Base-by-base conservation (phyloP, 441 rosid species). In the Aquilaria agallochum region DNA sequence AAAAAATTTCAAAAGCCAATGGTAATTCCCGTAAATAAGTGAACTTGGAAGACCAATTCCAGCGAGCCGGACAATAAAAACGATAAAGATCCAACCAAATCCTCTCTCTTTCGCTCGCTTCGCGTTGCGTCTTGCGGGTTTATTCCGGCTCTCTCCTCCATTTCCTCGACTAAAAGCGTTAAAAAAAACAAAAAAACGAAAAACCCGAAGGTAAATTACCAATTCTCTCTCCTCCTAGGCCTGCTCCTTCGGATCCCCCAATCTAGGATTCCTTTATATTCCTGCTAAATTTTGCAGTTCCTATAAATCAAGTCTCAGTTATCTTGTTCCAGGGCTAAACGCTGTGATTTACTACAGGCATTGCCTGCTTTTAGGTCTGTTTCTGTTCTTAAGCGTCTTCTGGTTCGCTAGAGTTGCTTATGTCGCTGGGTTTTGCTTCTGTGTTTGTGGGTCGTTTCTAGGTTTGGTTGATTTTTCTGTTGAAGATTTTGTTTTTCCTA, bases 251-350 rank as follows among this genome's bases (percentile, higher is more conserved):
- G 68, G 78, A 71, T 75, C 86, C 78, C 68, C 58, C 68, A 69
- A 77, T 81, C 82, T 71, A 78, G 85, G 80, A 76, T 73, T 80
- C 68, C 46, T 59, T 36, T 67, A 13, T 11, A 20, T 62, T 9
- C 56, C 68, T 59, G 53, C 34, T 65, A 2, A 34, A 63, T 4
- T 56, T 58, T 2, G 56, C 60, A 33, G 53, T 30, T 55, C 55
- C 31, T 10, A 2, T 47, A 53, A 50, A 31, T 70, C 64, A 50
- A 58, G 55, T 57, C n/a, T 55, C 7, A 13, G 15, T 55, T 53
- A 13, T 11, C 10, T 31, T 34, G 9, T 42, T 55, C 49, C 0
- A 31, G 20, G 32, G 53, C 40, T 53, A 65, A 31, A 1, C 5
- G 64, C 11, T 44, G 62, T 52, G 44, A 48, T 42, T 66, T 32